Base-by-base conservation (phyloP, 306 rosid genomes). In the Cajanus cajan region DNA sequence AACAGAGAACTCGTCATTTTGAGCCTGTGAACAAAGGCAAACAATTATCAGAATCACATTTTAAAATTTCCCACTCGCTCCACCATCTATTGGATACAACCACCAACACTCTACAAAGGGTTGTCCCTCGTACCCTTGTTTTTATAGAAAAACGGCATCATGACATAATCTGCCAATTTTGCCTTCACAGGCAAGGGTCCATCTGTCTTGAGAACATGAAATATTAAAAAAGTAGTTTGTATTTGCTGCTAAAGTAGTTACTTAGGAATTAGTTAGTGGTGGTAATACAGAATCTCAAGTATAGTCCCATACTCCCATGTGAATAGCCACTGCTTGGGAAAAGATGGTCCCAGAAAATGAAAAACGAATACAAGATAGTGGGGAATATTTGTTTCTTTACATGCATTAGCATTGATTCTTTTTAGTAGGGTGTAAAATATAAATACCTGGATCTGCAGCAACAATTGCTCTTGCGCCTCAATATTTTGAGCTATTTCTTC, bases 401-500 rank as follows among this genome's bases (percentile, higher is more conserved):
- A 59, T 51, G 66, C 70, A 58, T 73, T 12, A 11, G 36, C 34
- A 57, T 24, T 55, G 43, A 36, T 21, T 33, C 43, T 44, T 19
- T 25, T 22, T 33, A 18, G 25, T 63, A 4, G 74, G 71, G 25
- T 48, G 61, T 1, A 63, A 12, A 65, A 44, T 5, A 15, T 34
- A 57, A 13, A 50, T 54, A 95, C 99, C 99, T 91, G 98, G 80
- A 95, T 95, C 87, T 93, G 99, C 88, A 91, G 78, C 87, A 95
- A 87, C 81, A 95, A 70, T 41, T 91, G 97, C 76, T 95, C 98
- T 76, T 95, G 99, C 69, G 99, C 98, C 77, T 93, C 96, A 7
- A 95, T 93, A 75, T 95, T 95, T 77, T 89, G 96, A 80, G 90
- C 92, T 68, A 95, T 95, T 48, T 95, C 99, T 83, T 87, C 96